Evolutionary conservation across 495 filamentous ascomycete genomes (phyloP).

Genomic region (Penicillium daleae): DNA sequence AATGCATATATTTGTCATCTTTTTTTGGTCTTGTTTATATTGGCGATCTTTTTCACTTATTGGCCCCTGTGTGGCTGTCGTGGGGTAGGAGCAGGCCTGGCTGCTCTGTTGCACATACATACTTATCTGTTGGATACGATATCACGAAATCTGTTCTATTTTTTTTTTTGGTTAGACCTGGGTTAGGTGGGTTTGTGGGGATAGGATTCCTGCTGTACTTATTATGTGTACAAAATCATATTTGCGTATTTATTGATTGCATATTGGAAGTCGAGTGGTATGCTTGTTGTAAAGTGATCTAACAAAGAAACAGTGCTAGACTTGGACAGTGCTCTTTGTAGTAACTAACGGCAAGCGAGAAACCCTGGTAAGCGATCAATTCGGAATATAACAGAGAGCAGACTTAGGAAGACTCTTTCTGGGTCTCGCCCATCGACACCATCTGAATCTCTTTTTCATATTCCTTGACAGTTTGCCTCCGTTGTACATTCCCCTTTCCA

Average conservation of each 20-base stretch:
- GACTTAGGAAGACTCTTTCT: background rate
- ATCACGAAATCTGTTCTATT: background rate
- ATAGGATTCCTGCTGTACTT: background rate
- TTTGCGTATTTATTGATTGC: background rate
- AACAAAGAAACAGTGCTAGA: too few species aligned
- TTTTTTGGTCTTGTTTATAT: constrained; percentile 1
- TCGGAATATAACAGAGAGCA: background rate
- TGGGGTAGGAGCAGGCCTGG: background rate
- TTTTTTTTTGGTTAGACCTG: background rate
- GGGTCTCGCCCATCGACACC: background rate
- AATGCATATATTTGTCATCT: constrained; percentile 3
- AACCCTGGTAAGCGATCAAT: too few species aligned
- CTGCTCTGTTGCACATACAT: background rate
- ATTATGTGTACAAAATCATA: background rate
- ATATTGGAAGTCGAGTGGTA: background rate
- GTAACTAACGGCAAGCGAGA: background rate
- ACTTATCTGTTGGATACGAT: background rate
- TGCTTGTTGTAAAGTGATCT: too few species aligned
- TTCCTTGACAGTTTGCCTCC: background rate
- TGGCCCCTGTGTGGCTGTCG: background rate
- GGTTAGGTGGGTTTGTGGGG: background rate
- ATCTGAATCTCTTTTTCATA: background rate
- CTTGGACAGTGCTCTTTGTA: too few species aligned
- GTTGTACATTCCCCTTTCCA: background rate
- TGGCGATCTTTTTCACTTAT: background rate